Percentiles rank a stretch among this genome's conserved stretches.
phyloP scores from a whole-genome alignment of 495 filamentous ascomycete species.

The Sporormia fimetaria region DNA sequence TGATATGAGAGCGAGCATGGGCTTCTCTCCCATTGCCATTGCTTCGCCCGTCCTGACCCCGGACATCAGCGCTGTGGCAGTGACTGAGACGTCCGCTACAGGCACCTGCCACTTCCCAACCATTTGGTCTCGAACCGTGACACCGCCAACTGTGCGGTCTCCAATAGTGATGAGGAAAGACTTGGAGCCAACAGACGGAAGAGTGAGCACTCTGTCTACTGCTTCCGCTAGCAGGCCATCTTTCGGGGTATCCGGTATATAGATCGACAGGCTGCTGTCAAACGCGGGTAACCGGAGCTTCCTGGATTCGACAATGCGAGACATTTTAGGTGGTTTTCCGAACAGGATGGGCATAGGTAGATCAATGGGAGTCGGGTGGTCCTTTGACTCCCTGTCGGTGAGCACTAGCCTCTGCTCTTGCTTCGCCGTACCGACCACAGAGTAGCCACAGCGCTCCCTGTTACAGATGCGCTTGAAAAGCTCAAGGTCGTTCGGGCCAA shows the following conservation, averaged over 20 bases:
- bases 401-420: constrained; percentile 63
- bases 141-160: constrained; percentile 81
- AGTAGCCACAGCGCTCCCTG: constrained; percentile 87
- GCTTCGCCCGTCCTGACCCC: constrained; percentile 77
- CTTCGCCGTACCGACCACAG: constrained; percentile 74
- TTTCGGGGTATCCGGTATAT: constrained; percentile 50
- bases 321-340: constrained; percentile 78
- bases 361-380: constrained; percentile 72
- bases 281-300: constrained; percentile 59
- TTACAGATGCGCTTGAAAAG: constrained; percentile 72
- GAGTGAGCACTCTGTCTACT: constrained; percentile 63
- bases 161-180: constrained; percentile 95
- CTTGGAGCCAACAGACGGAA: constrained; percentile 89
- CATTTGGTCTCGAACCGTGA: constrained; percentile 86
- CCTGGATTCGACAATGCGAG: constrained; percentile 63
- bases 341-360: constrained; percentile 86
- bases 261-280: constrained; percentile 52
- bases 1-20: constrained; percentile 79
- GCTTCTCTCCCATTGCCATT: constrained; percentile 95
- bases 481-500: constrained; percentile 67
- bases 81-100: constrained; percentile 86
- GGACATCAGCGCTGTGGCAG: constrained; percentile 62
- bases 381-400: constrained; percentile 66
- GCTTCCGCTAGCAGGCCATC: constrained; percentile 63
- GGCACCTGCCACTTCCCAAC: constrained; percentile 96